phyloP scores from a whole-genome alignment of 2,329 filamentous ascomycete species.

The Thielaviopsis ethacetica region DNA sequence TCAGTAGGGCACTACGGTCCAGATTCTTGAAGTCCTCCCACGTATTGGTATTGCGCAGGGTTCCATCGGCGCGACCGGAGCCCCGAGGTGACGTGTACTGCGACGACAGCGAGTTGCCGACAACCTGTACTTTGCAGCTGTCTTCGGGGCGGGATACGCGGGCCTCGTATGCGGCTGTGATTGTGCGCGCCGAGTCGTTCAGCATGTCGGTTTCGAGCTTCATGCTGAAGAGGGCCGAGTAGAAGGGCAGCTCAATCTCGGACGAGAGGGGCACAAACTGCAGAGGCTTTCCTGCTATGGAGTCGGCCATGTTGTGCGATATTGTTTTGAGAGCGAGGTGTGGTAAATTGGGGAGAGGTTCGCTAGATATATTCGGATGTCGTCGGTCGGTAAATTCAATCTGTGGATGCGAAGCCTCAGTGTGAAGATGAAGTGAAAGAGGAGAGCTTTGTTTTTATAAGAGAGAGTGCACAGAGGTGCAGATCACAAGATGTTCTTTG shows the following conservation, averaged over 20 bases:
- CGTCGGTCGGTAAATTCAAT: constrained; percentile 13
- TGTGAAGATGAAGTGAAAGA: background rate
- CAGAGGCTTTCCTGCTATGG: constrained; percentile 19
- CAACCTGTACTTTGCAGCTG: constrained; percentile 79
- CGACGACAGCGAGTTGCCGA: constrained; percentile 62
- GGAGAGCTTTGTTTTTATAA: background rate
- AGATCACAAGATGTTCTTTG: background rate
- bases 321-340: background rate
- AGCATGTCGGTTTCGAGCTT: constrained; percentile 98
- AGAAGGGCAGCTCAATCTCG: constrained; percentile 91
- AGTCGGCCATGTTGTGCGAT: constrained; percentile 7
- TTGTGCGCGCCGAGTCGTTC: constrained; percentile 74
- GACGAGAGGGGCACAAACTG: constrained; percentile 81
- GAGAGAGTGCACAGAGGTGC: background rate
- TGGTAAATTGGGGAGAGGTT: background rate
- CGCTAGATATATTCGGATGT: constrained; percentile 21
- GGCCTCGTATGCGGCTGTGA: constrained; percentile 81
- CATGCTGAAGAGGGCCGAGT: constrained; percentile 73
- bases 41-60: constrained; percentile 92
- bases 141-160: constrained; percentile 55
- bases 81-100: constrained; percentile 45
- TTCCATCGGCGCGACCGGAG: constrained; percentile 72
- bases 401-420: background rate
- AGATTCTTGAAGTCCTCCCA: constrained; percentile 79
- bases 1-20: constrained; percentile 33